These are phyloP conservation scores for Escovopsis weberi DNA, from an alignment of 2,329 filamentous ascomycete species.

Conservation along the genomic window DNA sequence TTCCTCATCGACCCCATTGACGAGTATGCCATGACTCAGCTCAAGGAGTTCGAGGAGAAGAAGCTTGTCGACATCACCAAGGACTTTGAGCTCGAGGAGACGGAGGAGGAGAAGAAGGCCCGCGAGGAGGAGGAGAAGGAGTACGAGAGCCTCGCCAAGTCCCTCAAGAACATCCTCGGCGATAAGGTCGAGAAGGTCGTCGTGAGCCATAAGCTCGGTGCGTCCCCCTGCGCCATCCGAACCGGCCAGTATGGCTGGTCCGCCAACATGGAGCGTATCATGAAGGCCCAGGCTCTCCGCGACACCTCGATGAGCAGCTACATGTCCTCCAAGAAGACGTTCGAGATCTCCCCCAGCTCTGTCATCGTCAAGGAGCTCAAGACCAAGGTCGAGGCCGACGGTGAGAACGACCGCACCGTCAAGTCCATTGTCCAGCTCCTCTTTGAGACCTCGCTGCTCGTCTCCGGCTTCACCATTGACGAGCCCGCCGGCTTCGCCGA, in stretches of 20 bases:
- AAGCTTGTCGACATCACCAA: constrained; percentile 99
- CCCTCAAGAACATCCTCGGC: constrained; percentile 96
- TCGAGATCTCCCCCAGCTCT: constrained; percentile 99
- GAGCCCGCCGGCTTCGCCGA: constrained; percentile 96
- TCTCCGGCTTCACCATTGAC: constrained; percentile 98
- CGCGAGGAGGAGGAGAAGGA: constrained; percentile 98
- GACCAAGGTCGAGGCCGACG: constrained; percentile 96
- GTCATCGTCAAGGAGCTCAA: constrained; percentile 97
- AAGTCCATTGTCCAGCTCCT: constrained; percentile 98
- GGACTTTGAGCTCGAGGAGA: constrained; percentile 99
- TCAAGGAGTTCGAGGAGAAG: constrained; percentile 99
- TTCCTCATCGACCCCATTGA: constrained; percentile 99
- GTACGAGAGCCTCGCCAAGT: constrained; percentile 87
- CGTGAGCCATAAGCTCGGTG: constrained; percentile 91
- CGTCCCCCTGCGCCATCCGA: constrained; percentile 93
- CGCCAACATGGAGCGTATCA: constrained; percentile 99
- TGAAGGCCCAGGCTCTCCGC: constrained; percentile 99
- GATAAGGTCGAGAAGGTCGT: constrained; percentile 99
- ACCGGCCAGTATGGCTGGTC: constrained; percentile 99
- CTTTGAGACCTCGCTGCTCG: constrained; percentile 96
- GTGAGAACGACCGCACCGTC: constrained; percentile 97
- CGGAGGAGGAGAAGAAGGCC: constrained; percentile 93
- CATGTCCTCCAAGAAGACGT: constrained; percentile 99
- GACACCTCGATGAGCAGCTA: constrained; percentile 99
- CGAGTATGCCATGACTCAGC: constrained; percentile 98